Evolutionary conservation across 805 yeast genomes (phyloP).

Genomic region (Kodamaea hsintzibuensis): DNA sequence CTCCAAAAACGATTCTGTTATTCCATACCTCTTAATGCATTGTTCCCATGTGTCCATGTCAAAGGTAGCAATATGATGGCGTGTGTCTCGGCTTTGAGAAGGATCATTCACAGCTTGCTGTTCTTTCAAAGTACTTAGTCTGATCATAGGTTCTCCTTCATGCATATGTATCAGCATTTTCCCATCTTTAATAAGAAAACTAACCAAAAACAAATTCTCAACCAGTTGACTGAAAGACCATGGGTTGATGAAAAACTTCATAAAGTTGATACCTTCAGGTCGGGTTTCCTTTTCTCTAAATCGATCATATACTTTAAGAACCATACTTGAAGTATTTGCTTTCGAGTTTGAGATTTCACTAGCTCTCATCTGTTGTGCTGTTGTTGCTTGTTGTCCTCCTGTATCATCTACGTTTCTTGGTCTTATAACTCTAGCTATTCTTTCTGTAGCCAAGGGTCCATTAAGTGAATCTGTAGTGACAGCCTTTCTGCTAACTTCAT

Average conservation of each 20-base stretch:
- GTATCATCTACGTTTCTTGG: constrained; percentile 44
- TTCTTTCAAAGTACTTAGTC: constrained; percentile 27
- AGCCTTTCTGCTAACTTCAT: constrained; percentile 47
- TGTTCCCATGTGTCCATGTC: constrained; percentile 67
- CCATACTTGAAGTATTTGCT: constrained; percentile 67
- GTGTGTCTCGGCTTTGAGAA: constrained; percentile 26
- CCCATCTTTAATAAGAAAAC: constrained; percentile 79
- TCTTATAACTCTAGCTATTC: constrained; percentile 40
- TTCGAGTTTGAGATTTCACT: constrained; percentile 51
- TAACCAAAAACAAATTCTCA: constrained; percentile 80
- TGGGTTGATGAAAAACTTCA: constrained; percentile 72
- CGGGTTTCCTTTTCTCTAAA: constrained; percentile 28
- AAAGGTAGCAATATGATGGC: constrained; percentile 71
- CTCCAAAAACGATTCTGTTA: constrained; percentile 56
- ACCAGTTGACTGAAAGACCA: constrained; percentile 72
- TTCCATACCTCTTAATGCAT: constrained; percentile 53
- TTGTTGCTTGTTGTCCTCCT: constrained; percentile 33
- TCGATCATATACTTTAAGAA: constrained; percentile 50
- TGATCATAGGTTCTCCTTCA: constrained; percentile 47
- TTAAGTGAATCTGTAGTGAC: constrained; percentile 59
- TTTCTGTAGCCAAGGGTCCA: constrained; percentile 70
- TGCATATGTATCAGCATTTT: constrained; percentile 54
- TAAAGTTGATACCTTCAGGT: constrained; percentile 47
- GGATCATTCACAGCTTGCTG: constrained; percentile 18
- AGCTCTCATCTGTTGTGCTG: constrained; percentile 57